Evolutionary conservation across 2,329 filamentous ascomycete species (phyloP).

Genomic region (Emergomyces africanus): DNA sequence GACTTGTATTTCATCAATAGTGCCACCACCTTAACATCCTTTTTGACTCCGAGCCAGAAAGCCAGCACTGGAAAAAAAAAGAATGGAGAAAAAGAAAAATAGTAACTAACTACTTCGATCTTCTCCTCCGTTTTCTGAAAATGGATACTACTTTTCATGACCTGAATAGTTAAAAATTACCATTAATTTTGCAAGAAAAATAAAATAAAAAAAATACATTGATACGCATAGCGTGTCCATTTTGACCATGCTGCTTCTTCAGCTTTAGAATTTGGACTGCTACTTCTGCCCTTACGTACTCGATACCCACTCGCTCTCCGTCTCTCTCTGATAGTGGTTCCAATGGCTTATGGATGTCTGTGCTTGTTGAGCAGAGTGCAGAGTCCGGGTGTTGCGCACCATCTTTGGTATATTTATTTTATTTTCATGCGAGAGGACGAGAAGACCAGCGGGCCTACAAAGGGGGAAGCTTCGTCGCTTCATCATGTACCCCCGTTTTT

Average conservation of each 20-base stretch:
- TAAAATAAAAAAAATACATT: not conserved
- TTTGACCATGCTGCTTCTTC: not conserved
- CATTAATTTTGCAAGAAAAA: not conserved
- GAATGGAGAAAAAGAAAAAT: not conserved
- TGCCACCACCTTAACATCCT: not conserved
- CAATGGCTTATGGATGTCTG: not conserved
- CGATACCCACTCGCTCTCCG: not conserved
- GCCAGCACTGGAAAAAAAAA: not conserved
- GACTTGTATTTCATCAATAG: not conserved
- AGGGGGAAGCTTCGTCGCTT: too few relatives aligned
- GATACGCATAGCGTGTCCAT: not conserved
- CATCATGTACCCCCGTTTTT: too few relatives aligned
- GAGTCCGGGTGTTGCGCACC: not conserved
- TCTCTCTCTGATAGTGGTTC: too few relatives aligned
- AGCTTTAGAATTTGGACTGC: not conserved
- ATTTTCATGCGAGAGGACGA: not conserved
- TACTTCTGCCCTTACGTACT: not conserved
- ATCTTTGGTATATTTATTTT: not conserved
- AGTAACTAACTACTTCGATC: not conserved
- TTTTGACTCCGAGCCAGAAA: not conserved
- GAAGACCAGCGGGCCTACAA: too few relatives aligned
- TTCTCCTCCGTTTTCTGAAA: not conserved
- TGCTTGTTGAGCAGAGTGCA: not conserved
- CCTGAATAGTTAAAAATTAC: not conserved
- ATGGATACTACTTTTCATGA: not conserved